Evolutionary conservation across 176 grass and related monocot genomes (phyloP).

Genomic region (Poa pratensis): DNA sequence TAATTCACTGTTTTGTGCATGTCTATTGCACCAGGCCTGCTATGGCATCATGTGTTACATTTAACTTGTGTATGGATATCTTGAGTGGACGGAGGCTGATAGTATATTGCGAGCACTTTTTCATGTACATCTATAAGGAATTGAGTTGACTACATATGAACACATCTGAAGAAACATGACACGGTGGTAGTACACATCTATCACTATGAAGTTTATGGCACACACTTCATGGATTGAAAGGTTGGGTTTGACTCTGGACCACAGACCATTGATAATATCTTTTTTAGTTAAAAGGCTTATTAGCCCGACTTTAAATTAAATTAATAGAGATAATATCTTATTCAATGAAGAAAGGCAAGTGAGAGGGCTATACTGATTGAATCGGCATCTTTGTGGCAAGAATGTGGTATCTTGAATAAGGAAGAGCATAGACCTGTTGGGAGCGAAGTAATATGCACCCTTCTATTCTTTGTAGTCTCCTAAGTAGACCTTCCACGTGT

Average conservation of each 20-base stretch:
- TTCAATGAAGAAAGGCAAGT: no score
- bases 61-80: background rate
- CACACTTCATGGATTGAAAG: background rate
- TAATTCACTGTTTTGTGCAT: constrained; percentile 14
- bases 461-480: no score
- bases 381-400: no score
- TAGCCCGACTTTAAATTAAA: no score
- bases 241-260: background rate
- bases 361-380: no score
- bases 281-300: no score
- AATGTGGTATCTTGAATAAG: no score
- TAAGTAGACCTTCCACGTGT: no score
- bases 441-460: no score
- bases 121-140: background rate
- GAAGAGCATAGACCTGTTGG: no score
- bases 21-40: background rate
- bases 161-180: background rate
- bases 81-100: constrained; percentile 2
- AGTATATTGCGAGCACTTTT: background rate
- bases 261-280: background rate
- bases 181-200: no score
- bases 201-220: background rate
- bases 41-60: background rate
- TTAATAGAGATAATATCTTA: no score
- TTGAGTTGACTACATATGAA: background rate